Base-by-base conservation (phyloP, 169 alveolate species). In the Plasmodium fragile region DNA sequence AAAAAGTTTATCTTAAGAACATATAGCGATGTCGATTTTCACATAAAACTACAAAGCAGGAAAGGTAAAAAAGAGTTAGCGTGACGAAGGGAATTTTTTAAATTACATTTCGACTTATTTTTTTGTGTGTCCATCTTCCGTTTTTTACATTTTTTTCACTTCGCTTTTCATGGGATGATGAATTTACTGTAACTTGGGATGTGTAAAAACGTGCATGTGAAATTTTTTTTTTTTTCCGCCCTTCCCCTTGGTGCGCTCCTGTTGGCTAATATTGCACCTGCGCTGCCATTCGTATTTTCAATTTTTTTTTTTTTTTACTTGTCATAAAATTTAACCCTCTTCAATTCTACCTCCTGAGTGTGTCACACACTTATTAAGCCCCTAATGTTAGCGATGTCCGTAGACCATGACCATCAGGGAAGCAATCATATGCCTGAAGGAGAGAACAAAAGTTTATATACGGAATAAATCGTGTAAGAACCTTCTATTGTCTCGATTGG, bases 1-100 rank as follows among this genome's bases (percentile, higher is more conserved):
- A 90, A 59, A 72, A 90, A 80, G 77, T 69, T 13, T 49, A 90
- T 90, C 36, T 49, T 90, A 80, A 90, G 94, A 75, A 90, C 94
- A 45, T 90, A 90, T 43, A 90, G 94, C 59, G 94, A 90, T 34
- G 92, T 69, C 30, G 92, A 90, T 80, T 90, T 90, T 41, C 83
- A 75, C 22, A 65, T 77, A 55, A 87, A 55, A 77, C 2, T 18
- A 10, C 80, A 32, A 53, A 34, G 45, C n/a, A 82, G 69, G 25
- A 82, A 36, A 36, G 69, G 28, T 30, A 49, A 72, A 34, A 34
- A 39, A 41, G 4, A 69, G 22, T 70, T 83, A 25, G 18, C 6
- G 10, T 16, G 36, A 71, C 34, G 70, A 70, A 41, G 55, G 41
- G 53, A 55, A 55, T 59, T 28, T 28, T 81, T 16, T 8, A 55